Evolutionary conservation across 345 rosid genomes (phyloP).

Genomic region (Raphanus sativus): DNA sequence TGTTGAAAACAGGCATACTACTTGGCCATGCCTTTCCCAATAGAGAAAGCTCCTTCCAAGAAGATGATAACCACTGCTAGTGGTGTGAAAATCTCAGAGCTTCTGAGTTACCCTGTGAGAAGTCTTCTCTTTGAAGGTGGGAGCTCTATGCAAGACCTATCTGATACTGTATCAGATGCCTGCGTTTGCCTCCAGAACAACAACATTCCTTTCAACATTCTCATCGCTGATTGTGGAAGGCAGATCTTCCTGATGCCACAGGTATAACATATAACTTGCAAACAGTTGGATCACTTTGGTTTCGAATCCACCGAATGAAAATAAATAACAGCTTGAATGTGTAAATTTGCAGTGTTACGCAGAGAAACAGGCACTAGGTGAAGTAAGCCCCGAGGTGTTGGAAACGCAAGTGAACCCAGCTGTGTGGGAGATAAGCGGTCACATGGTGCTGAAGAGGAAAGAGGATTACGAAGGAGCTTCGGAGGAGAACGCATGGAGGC

Average conservation of each 20-base stretch:
- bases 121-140: constrained; percentile 45
- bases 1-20: constrained; percentile 73
- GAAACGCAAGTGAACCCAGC: constrained; percentile 99
- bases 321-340: constrained; percentile 13
- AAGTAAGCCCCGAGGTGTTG: constrained; percentile 80
- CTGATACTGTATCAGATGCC: constrained; percentile 66
- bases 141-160: constrained; percentile 55
- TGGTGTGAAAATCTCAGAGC: constrained; percentile 74
- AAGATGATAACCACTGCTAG: constrained; percentile 36
- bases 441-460: constrained; percentile 93
- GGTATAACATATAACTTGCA: constrained; percentile 46
- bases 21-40: constrained; percentile 78
- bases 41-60: constrained; percentile 65
- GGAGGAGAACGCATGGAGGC: constrained; percentile 93
- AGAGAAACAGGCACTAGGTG: constrained; percentile 98
- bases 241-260: constrained; percentile 80
- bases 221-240: constrained; percentile 84
- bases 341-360: constrained; percentile 75
- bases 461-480: constrained; percentile 91
- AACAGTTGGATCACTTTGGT: background rate
- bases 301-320: background rate
- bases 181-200: constrained; percentile 87
- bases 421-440: constrained; percentile 99
- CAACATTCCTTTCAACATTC: constrained; percentile 91
- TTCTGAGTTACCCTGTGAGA: constrained; percentile 72